Base-by-base conservation (phyloP, 108 stramenopile species). In the Epithemia pelagica region DNA sequence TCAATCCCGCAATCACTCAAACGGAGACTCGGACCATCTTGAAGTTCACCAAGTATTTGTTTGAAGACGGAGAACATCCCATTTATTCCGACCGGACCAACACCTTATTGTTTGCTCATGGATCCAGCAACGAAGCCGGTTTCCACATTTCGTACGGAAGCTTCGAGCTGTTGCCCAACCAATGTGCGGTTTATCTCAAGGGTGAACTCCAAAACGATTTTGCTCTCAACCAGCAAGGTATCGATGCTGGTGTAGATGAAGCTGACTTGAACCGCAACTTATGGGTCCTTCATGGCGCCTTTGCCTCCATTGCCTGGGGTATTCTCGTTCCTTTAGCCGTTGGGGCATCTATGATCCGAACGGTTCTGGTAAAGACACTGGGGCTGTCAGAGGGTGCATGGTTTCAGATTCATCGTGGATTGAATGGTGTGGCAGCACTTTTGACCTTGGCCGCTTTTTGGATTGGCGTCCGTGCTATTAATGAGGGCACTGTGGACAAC, bases 231-330 rank as follows among this genome's bases (percentile, higher is more conserved):
- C 30, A 28, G 21, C 56, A 26, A n/a, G 56, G 56, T 10, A 15
- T 15, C 15, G 56, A 58, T 7, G 56, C 26, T 27, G 56, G 22
- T 23, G 56, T 58, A 21, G 56, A 58, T 7, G 22, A 18, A n/a
- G 22, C 21, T 19, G n/a, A 61, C 15, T n/a, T 26, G 28, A 5
- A 32, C 2, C 30, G n/a, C 7, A n/a, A n/a, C 62, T 53, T 76
- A 30, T 89, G 88, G 88, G 63, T 76, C 27, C 79, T 78, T 18
- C 88, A 90, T 68, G 88, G 88, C 1, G 65, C 71, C 59, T 64
- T 80, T 30, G 79, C 79, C 21, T 77, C 82, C 28, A 58, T 90
- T 71, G 81, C 88, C 24, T 86, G 83, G 83, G 85, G 82, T 61
- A 58, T 85, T 24, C 61, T 83, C 23, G 65, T 71, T 22, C 88